phyloP scores from a whole-genome alignment of 306 rosid species.

The Cicer yamashitae region DNA sequence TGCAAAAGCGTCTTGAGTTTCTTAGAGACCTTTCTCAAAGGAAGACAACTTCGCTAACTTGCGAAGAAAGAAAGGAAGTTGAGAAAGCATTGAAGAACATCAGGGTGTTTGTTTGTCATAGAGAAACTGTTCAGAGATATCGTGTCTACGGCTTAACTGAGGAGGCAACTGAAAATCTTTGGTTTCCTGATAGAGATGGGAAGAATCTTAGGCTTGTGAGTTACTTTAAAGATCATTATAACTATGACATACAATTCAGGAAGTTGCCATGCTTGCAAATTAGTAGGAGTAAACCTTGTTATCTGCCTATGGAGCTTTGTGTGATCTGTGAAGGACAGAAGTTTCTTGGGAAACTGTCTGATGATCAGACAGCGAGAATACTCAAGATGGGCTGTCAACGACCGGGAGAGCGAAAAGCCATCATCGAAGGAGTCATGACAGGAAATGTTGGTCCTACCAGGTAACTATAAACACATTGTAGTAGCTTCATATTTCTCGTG shows the following conservation, averaged over 20 bases:
- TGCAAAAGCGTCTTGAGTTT: conserved; percentile 92
- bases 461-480: conserved; percentile 49
- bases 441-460: conserved; percentile 88
- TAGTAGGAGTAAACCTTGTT: conserved; percentile 91
- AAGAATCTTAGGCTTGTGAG: conserved; percentile 75
- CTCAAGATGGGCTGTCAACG: conserved; percentile 97
- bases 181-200: conserved; percentile 92
- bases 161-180: conserved; percentile 86
- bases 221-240: conserved; percentile 94
- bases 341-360: conserved; percentile 89
- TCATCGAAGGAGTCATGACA: conserved; percentile 84
- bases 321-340: conserved; percentile 96
- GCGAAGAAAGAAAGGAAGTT: conserved; percentile 82
- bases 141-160: conserved; percentile 88
- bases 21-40: conserved; percentile 80
- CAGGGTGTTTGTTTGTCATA: conserved; percentile 92
- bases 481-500: conserved; percentile 35
- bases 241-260: conserved; percentile 84
- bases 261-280: conserved; percentile 94
- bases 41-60: conserved; percentile 62
- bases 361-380: conserved; percentile 94
- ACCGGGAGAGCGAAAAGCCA: conserved; percentile 85
- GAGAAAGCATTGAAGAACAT: conserved; percentile 88
- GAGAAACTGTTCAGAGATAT: conserved; percentile 94
- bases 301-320: conserved; percentile 99